These are phyloP conservation scores for Epichloe glyceriae DNA, from an alignment of 2,329 filamentous ascomycete genomes.

Conservation along the genomic window DNA sequence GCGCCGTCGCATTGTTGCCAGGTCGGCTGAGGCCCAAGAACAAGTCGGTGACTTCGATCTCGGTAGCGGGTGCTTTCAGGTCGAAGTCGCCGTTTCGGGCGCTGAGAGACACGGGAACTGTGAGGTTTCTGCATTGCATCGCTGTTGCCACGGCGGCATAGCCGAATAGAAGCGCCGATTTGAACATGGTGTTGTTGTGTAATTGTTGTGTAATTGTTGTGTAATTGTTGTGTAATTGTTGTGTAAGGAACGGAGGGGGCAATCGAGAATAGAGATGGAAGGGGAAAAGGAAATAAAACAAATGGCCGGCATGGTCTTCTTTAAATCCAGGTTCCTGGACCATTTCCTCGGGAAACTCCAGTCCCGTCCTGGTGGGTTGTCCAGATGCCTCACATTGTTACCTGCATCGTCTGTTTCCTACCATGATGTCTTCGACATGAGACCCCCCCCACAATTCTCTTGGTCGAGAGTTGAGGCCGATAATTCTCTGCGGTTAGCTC, in stretches of 20 bases:
- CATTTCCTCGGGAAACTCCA: neutral
- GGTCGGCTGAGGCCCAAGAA: slow-evolving; percentile 34
- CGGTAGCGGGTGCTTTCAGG: slow-evolving; percentile 30
- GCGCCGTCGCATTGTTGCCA: slow-evolving; percentile 34
- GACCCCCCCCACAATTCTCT: neutral
- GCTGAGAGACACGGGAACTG: slow-evolving; percentile 40
- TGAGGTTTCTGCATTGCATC: slow-evolving; percentile 34
- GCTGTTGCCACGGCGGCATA: slow-evolving; percentile 19
- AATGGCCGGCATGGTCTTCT: neutral
- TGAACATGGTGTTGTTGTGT: slow-evolving; percentile 9
- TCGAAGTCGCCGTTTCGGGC: slow-evolving; percentile 42
- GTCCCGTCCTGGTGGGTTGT: neutral
- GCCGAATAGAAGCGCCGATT: slow-evolving; percentile 11
- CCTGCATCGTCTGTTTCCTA: neutral
- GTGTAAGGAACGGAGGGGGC: too few species aligned
- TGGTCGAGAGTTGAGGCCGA: neutral
- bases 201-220: too few species aligned
- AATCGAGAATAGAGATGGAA: neutral
- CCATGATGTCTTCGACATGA: slow-evolving; percentile 1
- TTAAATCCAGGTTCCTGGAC: neutral
- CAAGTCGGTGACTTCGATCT: slow-evolving; percentile 46
- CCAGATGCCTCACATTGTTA: neutral
- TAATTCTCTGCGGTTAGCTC: neutral
- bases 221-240: too few species aligned
- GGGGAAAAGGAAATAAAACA: neutral